Evolutionary conservation across 2,329 filamentous ascomycete genomes (phyloP), one percentile per base, ranked within the genome.

Genomic region (Alternaria arborescens): DNA sequence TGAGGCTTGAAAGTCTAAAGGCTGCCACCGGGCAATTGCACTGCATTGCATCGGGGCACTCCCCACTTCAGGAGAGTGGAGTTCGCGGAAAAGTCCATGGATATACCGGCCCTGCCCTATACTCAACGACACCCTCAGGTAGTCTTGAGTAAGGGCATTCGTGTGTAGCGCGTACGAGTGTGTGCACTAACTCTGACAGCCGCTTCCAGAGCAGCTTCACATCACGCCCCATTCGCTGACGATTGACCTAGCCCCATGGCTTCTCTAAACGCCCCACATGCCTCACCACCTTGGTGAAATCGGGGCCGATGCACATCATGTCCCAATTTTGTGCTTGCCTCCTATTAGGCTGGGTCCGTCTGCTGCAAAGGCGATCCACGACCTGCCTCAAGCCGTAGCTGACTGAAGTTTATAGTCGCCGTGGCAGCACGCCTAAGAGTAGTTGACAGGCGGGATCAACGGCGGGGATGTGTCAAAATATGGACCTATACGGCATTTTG

Each of bases 301-400:
- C 55, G 47, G 58, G 61, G 55, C 62, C 61, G 52, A 53, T 56
- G 56, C 56, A 58, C 62, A 62, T 64, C 64, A 64, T 68, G 60
- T 64, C 68, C 63, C 62, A 55, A 52, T 57, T 62, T 61, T 57
- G 61, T 60, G 60, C 60, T 65, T 62, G 65, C 55, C 58, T 65
- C 56, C 24, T 40, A 38, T 38, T 58, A 54, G 50, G 44, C 55
- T 43, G 50, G 40, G 51, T 59, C 55, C 50, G 51, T 54, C 67
- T 66, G 61, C 67, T 76, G 74, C 74, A 76, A 71, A 72, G 72
- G 68, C 70, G 73, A 77, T 77, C 72, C 65, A 55, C 57, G 54
- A 53, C 50, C 52, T 58, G 57, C 42, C 48, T 56, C 42, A 54
- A 61, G 62, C 50, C 60, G 62, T 52, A 56, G 65, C 55, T 65